Conservation (phyloP, 1,284 basidiomycete species). For the Cystobasidium sp. region DNA sequence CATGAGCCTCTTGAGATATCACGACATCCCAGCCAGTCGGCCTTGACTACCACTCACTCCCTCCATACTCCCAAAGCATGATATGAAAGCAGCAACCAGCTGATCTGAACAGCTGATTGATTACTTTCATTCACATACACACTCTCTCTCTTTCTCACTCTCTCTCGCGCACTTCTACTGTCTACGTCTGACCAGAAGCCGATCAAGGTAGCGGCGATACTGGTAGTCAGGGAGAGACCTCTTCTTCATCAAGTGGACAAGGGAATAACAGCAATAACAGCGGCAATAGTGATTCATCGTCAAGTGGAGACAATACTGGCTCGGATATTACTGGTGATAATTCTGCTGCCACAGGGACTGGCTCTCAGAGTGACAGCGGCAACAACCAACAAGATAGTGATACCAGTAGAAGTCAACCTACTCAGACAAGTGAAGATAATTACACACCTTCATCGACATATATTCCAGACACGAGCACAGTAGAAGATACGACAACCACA, state of each 20-base stretch:
- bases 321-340: neutral
- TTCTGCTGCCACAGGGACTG: neutral
- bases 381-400: neutral
- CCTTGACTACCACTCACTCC: too few relatives aligned
- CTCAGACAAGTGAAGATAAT: neutral
- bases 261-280: neutral
- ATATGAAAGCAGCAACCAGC: neutral
- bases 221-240: too few relatives aligned
- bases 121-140: neutral
- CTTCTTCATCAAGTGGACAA: neutral
- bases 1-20: too few relatives aligned
- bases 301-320: neutral
- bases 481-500: neutral
- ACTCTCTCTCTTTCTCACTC: neutral
- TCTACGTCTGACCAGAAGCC: too few relatives aligned
- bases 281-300: neutral
- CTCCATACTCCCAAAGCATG: neutral
- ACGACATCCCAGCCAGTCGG: too few relatives aligned
- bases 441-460: neutral
- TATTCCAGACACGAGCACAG: neutral
- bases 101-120: neutral
- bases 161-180: too few relatives aligned
- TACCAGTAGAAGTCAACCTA: neutral
- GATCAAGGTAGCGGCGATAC: neutral
- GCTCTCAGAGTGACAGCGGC: neutral